Evolutionary conservation across 2,329 filamentous ascomycete species (phyloP).

Genomic region (Parastagonospora avenae): DNA sequence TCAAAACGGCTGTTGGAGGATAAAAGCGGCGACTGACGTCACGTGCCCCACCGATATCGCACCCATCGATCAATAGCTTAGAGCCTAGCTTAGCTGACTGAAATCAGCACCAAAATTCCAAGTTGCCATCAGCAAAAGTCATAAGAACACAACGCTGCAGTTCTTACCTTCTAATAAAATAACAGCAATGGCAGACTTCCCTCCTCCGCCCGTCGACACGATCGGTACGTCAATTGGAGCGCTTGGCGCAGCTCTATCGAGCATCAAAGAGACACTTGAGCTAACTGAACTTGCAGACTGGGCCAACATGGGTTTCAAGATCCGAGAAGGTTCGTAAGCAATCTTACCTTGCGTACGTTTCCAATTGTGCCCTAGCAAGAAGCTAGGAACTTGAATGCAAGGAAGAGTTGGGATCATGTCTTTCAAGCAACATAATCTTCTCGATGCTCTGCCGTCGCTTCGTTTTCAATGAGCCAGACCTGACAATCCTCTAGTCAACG

Average conservation of each 20-base stretch:
- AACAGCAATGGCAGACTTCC: conserved; percentile 50
- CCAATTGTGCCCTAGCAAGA: neutral
- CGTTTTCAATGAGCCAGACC: neutral
- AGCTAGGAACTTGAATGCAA: neutral
- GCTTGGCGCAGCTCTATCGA: neutral
- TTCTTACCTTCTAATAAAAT: neutral
- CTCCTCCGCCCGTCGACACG: conserved; percentile 76
- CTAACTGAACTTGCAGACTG: conserved; percentile 65
- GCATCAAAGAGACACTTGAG: neutral
- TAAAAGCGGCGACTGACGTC: conserved; percentile 25
- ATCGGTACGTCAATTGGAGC: conserved; percentile 60
- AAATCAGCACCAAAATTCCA: conserved; percentile 17
- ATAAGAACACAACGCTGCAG: neutral
- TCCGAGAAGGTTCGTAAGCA: conserved; percentile 74
- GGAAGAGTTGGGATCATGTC: neutral
- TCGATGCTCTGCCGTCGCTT: neutral
- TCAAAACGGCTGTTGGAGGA: conserved; percentile 29
- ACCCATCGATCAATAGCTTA: conserved; percentile 2
- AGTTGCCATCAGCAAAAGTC: conserved; percentile 8
- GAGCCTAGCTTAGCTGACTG: conserved; percentile 17
- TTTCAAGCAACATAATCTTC: neutral
- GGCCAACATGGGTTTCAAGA: conserved; percentile 89
- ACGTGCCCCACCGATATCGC: conserved; percentile 39
- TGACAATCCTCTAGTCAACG: conserved; percentile 69
- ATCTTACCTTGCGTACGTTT: neutral